Conservation (phyloP, 495 filamentous ascomycete species). For the Hypoxylon trugodes region DNA sequence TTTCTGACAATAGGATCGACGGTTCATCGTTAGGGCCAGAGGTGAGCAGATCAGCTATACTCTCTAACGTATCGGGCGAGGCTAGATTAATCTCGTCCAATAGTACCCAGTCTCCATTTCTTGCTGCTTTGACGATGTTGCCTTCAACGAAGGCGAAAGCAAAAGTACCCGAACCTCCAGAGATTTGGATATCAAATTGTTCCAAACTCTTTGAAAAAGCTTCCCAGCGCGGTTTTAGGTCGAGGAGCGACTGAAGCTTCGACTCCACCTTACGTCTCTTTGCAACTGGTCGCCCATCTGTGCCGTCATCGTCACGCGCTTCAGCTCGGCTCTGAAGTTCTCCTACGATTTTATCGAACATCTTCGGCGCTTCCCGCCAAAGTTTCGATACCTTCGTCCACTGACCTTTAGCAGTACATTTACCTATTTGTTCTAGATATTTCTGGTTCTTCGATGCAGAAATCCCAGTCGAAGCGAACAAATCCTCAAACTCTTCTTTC, state of each 20-base stretch:
- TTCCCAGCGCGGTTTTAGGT: constrained; percentile 80
- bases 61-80: constrained; percentile 91
- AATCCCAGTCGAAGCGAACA: constrained; percentile 83
- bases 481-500: constrained; percentile 90
- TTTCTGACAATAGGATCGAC: constrained; percentile 89
- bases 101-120: constrained; percentile 98
- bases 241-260: constrained; percentile 63
- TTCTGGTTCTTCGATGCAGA: constrained; percentile 84
- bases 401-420: constrained; percentile 79
- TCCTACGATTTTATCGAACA: constrained; percentile 78
- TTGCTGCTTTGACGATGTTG: constrained; percentile 87
- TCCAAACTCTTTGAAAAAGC: constrained; percentile 77
- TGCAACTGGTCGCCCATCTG: constrained; percentile 66
- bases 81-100: constrained; percentile 98
- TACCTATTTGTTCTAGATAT: constrained; percentile 80
- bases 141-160: constrained; percentile 96
- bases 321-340: constrained; percentile 51
- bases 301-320: constrained; percentile 43
- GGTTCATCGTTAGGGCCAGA: constrained; percentile 70
- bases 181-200: constrained; percentile 82
- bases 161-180: constrained; percentile 80
- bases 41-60: constrained; percentile 85
- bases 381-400: constrained; percentile 84
- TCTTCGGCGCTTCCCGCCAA: constrained; percentile 87
- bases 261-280: constrained; percentile 87